phyloP scores from a whole-genome alignment of 2,329 filamentous ascomycete species.

The Sarocladiaceae sp. region DNA sequence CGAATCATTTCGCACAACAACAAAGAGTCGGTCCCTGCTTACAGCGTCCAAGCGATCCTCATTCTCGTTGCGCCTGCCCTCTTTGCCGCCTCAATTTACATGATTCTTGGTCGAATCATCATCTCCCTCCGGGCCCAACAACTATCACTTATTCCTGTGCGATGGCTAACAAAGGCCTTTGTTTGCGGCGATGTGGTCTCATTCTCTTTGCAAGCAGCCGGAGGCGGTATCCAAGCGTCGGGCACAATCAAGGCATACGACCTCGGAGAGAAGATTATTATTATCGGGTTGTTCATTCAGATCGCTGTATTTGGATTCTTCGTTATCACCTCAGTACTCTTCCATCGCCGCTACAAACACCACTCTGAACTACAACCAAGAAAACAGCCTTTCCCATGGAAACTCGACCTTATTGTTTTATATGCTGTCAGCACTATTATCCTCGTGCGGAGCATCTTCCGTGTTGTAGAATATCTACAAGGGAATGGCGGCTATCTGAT shows the following conservation, averaged over 20 bases:
- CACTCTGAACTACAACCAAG: conserved; percentile 4
- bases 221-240: conserved; percentile 5
- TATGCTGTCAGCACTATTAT: conserved; percentile 24
- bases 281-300: conserved; percentile 47
- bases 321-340: conserved; percentile 36
- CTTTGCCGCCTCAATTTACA: conserved; percentile 39
- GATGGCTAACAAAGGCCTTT: conserved; percentile 43
- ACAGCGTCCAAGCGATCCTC: conserved; percentile 31
- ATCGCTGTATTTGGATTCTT: conserved; percentile 49
- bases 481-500: conserved; percentile 25
- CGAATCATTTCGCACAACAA: no score
- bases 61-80: conserved; percentile 31
- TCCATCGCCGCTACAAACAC: conserved; percentile 28
- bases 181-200: conserved; percentile 42
- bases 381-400: conserved; percentile 20
- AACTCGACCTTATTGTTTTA: conserved; percentile 17
- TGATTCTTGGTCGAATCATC: conserved; percentile 37
- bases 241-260: conserved; percentile 7
- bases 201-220: conserved; percentile 23
- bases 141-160: conserved; percentile 33
- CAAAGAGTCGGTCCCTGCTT: conserved; percentile 26
- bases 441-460: conserved; percentile 31
- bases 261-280: conserved; percentile 39
- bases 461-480: conserved; percentile 33
- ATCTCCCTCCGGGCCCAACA: conserved; percentile 27